Evolutionary conservation across 495 filamentous ascomycete species (phyloP), one percentile per base, ranked within the genome.

Genomic region (Penicillium flavigenum): DNA sequence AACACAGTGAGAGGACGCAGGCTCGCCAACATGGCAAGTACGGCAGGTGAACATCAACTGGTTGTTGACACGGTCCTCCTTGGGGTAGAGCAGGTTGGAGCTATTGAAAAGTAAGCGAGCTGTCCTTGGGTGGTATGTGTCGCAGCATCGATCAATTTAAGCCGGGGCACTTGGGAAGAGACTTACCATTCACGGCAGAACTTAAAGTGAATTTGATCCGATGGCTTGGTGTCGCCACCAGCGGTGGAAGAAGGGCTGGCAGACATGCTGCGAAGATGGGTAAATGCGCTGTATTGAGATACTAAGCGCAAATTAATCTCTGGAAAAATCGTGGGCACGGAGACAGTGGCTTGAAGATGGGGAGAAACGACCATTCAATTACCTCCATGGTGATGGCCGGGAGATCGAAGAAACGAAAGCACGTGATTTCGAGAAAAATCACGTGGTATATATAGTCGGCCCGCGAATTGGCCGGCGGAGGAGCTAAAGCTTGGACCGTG

Each of bases 51-150:
- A 91, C 75, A 88, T 82, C 47, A 91, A 81, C 22, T 74, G 76
- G 72, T 83, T 84, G 63, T 76, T 83, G 51, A 72, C 62, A 20
- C 80, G 79, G 71, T 96, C 91, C 78, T 99, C 94, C 72, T 93
- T 92, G 14, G 94, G 94, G 72, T 97, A 98, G 51, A 99, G 80
- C 84, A 99, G 88, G 81, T 99, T 99, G 64, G 90, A 94, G 76
- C 88, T 90, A 55, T 20, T 14, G 52, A 44, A 14, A 19, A 16
- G 12, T 71, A 56, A 73, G 63, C 45, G 12, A 54, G 32, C 17
- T 20, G 22, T 29, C 14, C 5, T 55, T n/a, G 4, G n/a, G 3
- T 10, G 3, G 22, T 27, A 6, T 10, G 14, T 2, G 34, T 38
- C 1, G 22, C 38, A 22, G 3, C 10, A 27, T 5, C 22, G 19